Percentiles rank a stretch among this genome's conserved stretches.
These are phyloP conservation scores for Thalia dealbata DNA, from an alignment of 176 grass and related monocot species.

Conservation along the genomic window DNA sequence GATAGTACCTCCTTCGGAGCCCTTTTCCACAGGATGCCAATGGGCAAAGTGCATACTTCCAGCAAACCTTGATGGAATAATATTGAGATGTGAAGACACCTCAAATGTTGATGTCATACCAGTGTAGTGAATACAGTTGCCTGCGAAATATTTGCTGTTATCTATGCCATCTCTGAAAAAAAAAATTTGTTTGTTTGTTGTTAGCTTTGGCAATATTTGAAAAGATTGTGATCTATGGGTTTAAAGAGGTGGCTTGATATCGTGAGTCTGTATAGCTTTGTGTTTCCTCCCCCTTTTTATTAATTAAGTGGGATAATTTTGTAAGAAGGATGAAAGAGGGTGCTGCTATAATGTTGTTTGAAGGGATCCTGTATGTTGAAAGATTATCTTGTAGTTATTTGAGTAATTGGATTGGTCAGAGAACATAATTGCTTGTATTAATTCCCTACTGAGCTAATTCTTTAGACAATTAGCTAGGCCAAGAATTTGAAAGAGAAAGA, in stretches of 20 bases:
- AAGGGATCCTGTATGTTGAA: neutral
- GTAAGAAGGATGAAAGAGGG: conserved; percentile 2
- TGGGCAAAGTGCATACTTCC: conserved; percentile 66
- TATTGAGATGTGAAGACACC: conserved; percentile 87
- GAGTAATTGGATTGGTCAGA: neutral
- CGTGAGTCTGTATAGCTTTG: conserved; percentile 13
- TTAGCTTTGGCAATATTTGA: conserved; percentile 18
- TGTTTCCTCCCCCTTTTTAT: conserved; percentile 1
- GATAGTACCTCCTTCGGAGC: conserved; percentile 73
- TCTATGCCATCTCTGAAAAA: conserved; percentile 36
- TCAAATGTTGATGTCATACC: conserved; percentile 84
- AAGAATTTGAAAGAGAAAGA: too few relatives aligned
- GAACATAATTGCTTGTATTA: neutral
- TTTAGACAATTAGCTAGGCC: neutral
- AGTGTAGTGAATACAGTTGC: conserved; percentile 31
- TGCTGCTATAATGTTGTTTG: neutral
- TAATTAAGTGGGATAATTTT: conserved; percentile 4
- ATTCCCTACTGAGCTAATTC: neutral
- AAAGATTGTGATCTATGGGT: neutral
- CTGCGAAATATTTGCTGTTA: conserved; percentile 16
- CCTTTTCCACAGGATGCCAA: conserved; percentile 73
- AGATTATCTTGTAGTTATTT: neutral
- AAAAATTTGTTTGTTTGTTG: conserved; percentile 30
- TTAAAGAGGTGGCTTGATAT: neutral
- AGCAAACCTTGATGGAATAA: conserved; percentile 61